Conservation (phyloP, 2,329 filamentous ascomycete genomes). For the Calonectria henricotiae region DNA sequence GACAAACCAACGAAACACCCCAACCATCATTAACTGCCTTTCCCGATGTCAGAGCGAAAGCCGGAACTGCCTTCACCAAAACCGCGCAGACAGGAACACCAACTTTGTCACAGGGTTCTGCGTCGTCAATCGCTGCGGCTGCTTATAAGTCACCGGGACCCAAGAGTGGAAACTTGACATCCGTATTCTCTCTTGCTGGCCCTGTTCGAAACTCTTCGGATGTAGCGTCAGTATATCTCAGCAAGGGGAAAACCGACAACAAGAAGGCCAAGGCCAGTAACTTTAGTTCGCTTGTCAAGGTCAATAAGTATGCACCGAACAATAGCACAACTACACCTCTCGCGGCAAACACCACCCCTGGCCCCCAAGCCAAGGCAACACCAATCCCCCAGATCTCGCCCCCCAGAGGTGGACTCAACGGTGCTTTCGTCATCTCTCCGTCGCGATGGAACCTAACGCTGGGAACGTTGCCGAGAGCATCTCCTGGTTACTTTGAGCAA, state of each 20-base stretch:
- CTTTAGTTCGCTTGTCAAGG: background rate
- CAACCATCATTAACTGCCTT: constrained; percentile 10
- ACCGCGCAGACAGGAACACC: background rate
- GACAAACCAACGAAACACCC: background rate
- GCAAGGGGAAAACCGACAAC: background rate
- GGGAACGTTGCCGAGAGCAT: background rate
- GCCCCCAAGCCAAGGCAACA: background rate
- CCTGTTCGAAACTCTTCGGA: background rate
- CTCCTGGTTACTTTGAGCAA: constrained; percentile 15
- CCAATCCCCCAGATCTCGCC: background rate
- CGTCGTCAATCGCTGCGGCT: background rate
- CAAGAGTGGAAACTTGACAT: background rate
- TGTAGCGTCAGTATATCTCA: background rate
- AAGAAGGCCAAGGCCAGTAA: background rate
- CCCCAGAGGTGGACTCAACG: background rate
- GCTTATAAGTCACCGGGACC: background rate
- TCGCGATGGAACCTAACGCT: constrained; percentile 7
- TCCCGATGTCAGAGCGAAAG: background rate
- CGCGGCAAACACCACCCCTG: background rate
- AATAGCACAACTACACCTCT: background rate
- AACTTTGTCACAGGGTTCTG: background rate
- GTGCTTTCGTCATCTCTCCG: background rate
- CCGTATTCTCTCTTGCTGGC: background rate
- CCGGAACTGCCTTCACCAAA: constrained; percentile 7
- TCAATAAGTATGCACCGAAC: background rate